Base-by-base conservation (phyloP, 2,329 filamentous ascomycete species). In the Fusarium sp. region DNA sequence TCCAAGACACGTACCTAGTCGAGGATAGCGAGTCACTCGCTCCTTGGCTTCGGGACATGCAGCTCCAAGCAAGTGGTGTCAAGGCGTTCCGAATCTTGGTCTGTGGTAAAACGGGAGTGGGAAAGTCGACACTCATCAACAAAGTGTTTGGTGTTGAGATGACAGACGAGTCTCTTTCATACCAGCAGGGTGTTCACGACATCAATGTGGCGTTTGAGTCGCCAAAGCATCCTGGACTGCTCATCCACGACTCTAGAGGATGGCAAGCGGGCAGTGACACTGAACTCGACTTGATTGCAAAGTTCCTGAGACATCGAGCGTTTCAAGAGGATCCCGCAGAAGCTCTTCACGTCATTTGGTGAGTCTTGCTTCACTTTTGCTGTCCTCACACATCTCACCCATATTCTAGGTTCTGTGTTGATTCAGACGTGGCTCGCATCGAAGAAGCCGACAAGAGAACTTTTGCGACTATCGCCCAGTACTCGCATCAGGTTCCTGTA, bases 91-190 rank as follows among this genome's bases (percentile, higher is more conserved):
- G 76, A 52, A 78, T 78, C 1, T 20, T 78, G 1, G 76, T 78
- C 0, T 78, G 76, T 1, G 76, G 76, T 2, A 78, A 78, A 31
- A 78, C 76, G 4, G 76, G 76, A 1, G 76, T 78, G 0, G 76
- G 76, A 1, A 78, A 78, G 4, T 78, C 76, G n/a, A 78, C 76
- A 0, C 27, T 78, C n/a, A 78, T 78, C 47, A 78, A 78, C 59
- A 78, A 76, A 16, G 76, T 78, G 4, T 78, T 78, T 57, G 76
- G 76, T 1, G 76, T 78, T 24, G 76, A 78, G 29, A 75, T 78
- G 70, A 78, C 76, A 0, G 69, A 70, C 1, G 76, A 78, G 59
- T 78, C 76, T 2, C 22, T 69, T 0, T 77, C 76, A 1, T 78
- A 78, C 10, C 64, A 75, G 0, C 76, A 78, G 9, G 76, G 76